These are phyloP conservation scores for Plasmodium relictum DNA, from an alignment of 169 alveolate genomes.

Conservation along the genomic window DNA sequence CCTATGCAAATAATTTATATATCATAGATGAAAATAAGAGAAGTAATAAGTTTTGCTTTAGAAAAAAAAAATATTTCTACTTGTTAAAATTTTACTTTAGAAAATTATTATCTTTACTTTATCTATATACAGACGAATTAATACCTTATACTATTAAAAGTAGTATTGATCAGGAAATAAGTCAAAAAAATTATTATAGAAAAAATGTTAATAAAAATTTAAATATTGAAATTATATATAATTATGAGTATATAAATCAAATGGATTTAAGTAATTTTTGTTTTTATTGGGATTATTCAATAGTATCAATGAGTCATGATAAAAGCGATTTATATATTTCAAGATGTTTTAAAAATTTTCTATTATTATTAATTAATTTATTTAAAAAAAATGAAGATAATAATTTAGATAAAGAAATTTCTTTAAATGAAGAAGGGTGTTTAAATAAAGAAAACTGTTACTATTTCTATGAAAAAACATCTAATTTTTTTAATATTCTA, in stretches of 20 bases:
- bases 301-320: conserved; percentile 75
- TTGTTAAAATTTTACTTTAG: conserved; percentile 56
- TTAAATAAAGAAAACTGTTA: not conserved
- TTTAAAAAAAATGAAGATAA: conserved; percentile 10
- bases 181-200: conserved; percentile 50
- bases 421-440: conserved; percentile 11
- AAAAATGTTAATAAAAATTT: conserved; percentile 23
- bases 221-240: conserved; percentile 30
- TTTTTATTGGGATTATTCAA: conserved; percentile 76
- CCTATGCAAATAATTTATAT: conserved; percentile 17
- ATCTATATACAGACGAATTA: conserved; percentile 71
- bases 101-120: conserved; percentile 54
- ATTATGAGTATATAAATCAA: conserved; percentile 35
- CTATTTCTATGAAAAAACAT: conserved; percentile 4
- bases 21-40: not conserved
- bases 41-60: not conserved
- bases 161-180: conserved; percentile 55
- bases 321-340: conserved; percentile 51
- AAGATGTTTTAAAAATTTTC: conserved; percentile 56
- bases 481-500: conserved; percentile 16
- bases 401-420: not conserved
- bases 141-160: conserved; percentile 60
- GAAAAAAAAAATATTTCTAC: not conserved
- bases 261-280: conserved; percentile 52
- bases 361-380: conserved; percentile 22